phyloP scores from a whole-genome alignment of 495 filamentous ascomycete genomes.

The Aspergillus steynii region DNA sequence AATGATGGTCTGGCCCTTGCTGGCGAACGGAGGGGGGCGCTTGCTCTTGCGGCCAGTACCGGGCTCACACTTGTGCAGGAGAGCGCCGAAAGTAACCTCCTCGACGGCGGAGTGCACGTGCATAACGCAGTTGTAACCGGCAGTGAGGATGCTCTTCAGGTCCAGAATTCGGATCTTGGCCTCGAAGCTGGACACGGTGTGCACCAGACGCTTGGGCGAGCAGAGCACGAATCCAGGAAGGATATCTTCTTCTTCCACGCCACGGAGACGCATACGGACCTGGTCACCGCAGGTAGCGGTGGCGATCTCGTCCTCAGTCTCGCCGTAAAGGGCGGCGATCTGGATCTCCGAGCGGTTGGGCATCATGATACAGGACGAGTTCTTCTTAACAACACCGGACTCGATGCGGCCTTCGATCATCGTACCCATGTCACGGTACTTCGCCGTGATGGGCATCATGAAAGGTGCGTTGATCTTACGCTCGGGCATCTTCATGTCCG shows the following conservation, averaged over 20 bases:
- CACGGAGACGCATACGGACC: slow-evolving; percentile 85
- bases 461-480: slow-evolving; percentile 97
- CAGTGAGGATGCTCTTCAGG: slow-evolving; percentile 86
- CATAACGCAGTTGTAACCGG: slow-evolving; percentile 88
- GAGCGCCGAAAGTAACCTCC: slow-evolving; percentile 82
- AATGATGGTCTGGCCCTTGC: slow-evolving; percentile 90
- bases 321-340: slow-evolving; percentile 84
- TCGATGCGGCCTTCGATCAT: slow-evolving; percentile 98
- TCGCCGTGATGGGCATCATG: slow-evolving; percentile 97
- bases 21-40: slow-evolving; percentile 86
- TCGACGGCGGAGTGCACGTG: slow-evolving; percentile 92
- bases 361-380: slow-evolving; percentile 83
- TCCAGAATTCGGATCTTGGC: slow-evolving; percentile 97
- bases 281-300: slow-evolving; percentile 89
- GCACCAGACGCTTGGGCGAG: slow-evolving; percentile 85
- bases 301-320: slow-evolving; percentile 89
- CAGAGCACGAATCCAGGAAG: slow-evolving; percentile 96
- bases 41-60: slow-evolving; percentile 94
- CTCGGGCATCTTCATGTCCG: slow-evolving; percentile 85
- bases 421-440: slow-evolving; percentile 97
- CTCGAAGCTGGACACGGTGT: slow-evolving; percentile 88
- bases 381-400: slow-evolving; percentile 88
- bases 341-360: slow-evolving; percentile 80
- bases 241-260: slow-evolving; percentile 97
- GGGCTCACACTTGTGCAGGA: slow-evolving; percentile 95